Conservation (phyloP, 148 eudicot genomes). For the Silene latifolia region DNA sequence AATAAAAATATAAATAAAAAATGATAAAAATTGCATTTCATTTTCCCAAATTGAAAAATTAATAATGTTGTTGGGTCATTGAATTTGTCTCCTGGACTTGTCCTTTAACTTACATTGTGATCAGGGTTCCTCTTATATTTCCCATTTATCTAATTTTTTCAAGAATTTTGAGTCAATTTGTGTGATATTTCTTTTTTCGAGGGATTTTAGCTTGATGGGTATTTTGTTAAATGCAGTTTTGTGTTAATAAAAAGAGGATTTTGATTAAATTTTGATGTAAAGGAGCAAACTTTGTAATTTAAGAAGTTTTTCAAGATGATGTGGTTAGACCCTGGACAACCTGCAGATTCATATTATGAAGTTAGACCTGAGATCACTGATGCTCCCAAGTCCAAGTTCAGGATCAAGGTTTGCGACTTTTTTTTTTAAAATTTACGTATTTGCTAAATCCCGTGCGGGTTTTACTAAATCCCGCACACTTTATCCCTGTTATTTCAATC, state of each 20-base stretch:
- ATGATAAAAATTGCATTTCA: neutral
- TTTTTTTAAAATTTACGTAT: no score
- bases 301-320: constrained; percentile 27
- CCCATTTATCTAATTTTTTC: neutral
- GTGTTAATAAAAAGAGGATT: neutral
- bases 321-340: constrained; percentile 76
- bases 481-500: no score
- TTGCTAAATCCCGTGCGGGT: no score
- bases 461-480: no score
- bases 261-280: constrained; percentile 23
- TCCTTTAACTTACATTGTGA: constrained; percentile 20
- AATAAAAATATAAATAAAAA: no score
- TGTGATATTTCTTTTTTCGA: neutral
- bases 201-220: neutral
- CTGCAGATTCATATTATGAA: constrained; percentile 83
- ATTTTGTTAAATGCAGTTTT: neutral
- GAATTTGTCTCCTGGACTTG: constrained; percentile 4
- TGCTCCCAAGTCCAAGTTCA: constrained; percentile 88
- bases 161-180: constrained; percentile 9
- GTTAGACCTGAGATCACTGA: constrained; percentile 80
- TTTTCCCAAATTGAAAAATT: neutral
- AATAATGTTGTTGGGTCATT: constrained; percentile 8
- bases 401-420: constrained; percentile 70
- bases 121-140: constrained; percentile 26
- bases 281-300: constrained; percentile 6